phyloP scores from a whole-genome alignment of 768 basidiomycete species.

The Gymnopilus junonius region DNA sequence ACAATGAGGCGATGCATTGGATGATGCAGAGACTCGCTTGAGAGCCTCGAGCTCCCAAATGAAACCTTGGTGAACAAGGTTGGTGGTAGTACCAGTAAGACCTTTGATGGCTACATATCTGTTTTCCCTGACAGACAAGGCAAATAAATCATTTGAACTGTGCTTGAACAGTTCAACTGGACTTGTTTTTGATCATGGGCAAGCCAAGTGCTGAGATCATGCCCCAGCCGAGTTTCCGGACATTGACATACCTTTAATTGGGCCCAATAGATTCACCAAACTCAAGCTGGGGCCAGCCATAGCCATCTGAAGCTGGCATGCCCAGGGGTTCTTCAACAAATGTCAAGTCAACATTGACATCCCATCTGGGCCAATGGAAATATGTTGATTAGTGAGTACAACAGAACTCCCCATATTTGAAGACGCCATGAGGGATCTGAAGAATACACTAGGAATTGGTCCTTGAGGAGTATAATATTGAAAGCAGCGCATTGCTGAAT shows the following conservation, averaged over 20 bases:
- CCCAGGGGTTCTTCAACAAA: conserved; percentile 35
- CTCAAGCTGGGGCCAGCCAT: conserved; percentile 29
- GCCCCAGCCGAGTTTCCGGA: conserved; percentile 36
- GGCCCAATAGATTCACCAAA: conserved; percentile 31
- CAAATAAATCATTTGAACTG: background rate
- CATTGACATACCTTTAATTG: conserved; percentile 27
- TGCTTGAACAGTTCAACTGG: background rate
- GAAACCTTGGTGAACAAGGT: conserved; percentile 17
- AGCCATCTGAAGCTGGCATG: conserved; percentile 28
- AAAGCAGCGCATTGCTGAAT: background rate
- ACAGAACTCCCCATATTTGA: background rate
- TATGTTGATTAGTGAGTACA: conserved; percentile 6
- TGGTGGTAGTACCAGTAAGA: conserved; percentile 30
- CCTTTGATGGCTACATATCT: conserved; percentile 35
- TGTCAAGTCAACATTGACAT: conserved; percentile 21
- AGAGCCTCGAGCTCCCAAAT: conserved; percentile 29
- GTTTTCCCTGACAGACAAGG: conserved; percentile 10
- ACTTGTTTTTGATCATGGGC: conserved; percentile 28
- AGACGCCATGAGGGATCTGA: background rate
- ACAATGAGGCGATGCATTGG: conserved; percentile 17
- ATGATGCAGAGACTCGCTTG: conserved; percentile 11
- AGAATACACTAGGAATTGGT: background rate
- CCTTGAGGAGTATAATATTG: background rate
- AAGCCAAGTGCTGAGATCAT: conserved; percentile 35
- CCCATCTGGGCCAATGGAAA: conserved; percentile 25